Evolutionary conservation across 2,329 filamentous ascomycete species (phyloP), one percentile per base, ranked within the genome.

Genomic region (Botryotinia convoluta): DNA sequence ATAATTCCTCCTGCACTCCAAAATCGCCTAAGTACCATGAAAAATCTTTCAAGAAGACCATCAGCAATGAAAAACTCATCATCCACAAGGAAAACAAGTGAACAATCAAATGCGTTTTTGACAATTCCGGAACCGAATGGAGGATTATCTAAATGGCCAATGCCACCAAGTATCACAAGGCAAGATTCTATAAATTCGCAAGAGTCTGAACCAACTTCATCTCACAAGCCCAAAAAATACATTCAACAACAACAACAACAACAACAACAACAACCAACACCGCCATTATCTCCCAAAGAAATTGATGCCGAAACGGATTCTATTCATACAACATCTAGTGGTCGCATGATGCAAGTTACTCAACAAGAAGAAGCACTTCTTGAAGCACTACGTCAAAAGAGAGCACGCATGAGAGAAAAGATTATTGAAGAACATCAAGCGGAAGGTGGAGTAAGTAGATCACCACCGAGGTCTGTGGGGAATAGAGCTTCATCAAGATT

Each of bases 331-430:
- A 71, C 77, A 51, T 67, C 72, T 2, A 78, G 73, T 45, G 77
- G 77, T 65, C 76, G 80, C 4, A 79, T 87, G 32, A 87, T 88
- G 80, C 83, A 85, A 22, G 86, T 88, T 39, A 88, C 86, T 0
- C 81, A 84, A 72, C 86, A 87, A 77, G 86, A 88, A 79, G 85
- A 87, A 74, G 81, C 84, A 59, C 81, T 87, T 1, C 79, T 88
- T 5, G 85, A 86, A 76, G 84, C 85, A 2, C 84, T 88, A 79
- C 82, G 86, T 71, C 80, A 82, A 69, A 85, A 85, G 65, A 82
- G 84, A 75, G 84, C 85, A 68, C 83, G 81, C 57, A 83, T 86
- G 77, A 83, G 83, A 5, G 82, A 84, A 32, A 82, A 82, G 74
- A 80, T 85, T 12, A 78, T 81, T 42, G 74, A 80, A 65, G 79